These are phyloP conservation scores for Opeltia flavorubescens DNA, from an alignment of 495 filamentous ascomycete species.

Conservation along the genomic window DNA sequence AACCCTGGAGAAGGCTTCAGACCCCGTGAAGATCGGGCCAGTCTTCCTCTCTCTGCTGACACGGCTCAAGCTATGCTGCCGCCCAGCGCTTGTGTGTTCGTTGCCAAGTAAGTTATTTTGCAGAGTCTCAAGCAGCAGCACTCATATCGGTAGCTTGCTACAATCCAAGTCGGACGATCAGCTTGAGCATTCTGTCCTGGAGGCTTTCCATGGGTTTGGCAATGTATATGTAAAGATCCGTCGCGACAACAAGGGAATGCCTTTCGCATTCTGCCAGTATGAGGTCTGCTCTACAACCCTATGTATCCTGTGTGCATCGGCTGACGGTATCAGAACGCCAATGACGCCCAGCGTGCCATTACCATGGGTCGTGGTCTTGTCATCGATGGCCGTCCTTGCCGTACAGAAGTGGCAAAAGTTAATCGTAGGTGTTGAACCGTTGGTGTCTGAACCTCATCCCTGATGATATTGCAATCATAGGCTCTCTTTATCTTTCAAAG, in stretches of 20 bases:
- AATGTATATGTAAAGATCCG: conserved; percentile 48
- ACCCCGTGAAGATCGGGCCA: conserved; percentile 13
- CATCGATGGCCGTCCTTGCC: conserved; percentile 42
- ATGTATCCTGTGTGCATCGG: conserved; percentile 5
- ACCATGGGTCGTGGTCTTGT: conserved; percentile 27
- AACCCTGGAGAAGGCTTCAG: neutral
- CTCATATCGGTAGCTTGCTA: conserved; percentile 13
- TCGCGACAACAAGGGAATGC: conserved; percentile 41
- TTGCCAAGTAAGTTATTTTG: conserved; percentile 49
- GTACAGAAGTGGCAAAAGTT: conserved; percentile 38
- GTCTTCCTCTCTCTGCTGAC: conserved; percentile 19
- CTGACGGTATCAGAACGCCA: conserved; percentile 18
- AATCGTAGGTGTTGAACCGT: conserved; percentile 31
- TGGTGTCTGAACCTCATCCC: neutral
- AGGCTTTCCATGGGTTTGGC: conserved; percentile 36
- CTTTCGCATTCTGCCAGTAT: conserved; percentile 50
- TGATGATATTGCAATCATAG: conserved; percentile 17
- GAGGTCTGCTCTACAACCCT: conserved; percentile 28
- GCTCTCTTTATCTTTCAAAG: conserved; percentile 35
- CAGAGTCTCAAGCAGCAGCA: no score
- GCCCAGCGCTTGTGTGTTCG: conserved; percentile 43
- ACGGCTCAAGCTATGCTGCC: conserved; percentile 44
- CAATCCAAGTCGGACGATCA: conserved; percentile 31
- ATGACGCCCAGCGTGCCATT: conserved; percentile 36
- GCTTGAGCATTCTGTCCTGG: conserved; percentile 38